phyloP scores from a whole-genome alignment of 352 stramenopile genomes.

The Globisporangium orthogonon region DNA sequence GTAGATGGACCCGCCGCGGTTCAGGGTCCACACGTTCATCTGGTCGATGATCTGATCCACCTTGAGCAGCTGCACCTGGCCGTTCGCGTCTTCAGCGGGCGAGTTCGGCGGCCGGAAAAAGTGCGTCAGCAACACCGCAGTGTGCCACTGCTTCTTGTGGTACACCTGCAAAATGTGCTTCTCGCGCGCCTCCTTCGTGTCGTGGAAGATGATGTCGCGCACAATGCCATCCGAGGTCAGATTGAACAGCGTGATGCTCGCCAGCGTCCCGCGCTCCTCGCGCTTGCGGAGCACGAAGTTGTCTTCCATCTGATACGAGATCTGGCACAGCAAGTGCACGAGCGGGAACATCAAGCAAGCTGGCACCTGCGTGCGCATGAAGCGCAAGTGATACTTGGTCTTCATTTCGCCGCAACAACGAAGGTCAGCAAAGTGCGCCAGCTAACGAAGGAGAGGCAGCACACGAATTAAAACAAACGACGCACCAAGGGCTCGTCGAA shows the following conservation, averaged over 20 bases:
- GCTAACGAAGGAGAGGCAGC: conserved; percentile 2
- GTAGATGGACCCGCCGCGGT: conserved; percentile 82
- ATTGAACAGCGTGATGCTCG: conserved; percentile 81
- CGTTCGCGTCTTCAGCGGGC: conserved; percentile 60
- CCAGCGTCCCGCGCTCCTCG: conserved; percentile 72
- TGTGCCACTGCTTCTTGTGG: conserved; percentile 86
- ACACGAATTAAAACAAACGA: conserved; percentile 1
- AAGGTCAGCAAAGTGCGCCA: neutral
- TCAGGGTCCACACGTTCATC: conserved; percentile 82
- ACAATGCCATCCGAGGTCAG: conserved; percentile 84
- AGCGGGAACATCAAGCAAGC: conserved; percentile 79
- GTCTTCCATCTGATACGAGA: conserved; percentile 86
- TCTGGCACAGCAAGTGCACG: conserved; percentile 80
- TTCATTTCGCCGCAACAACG: conserved; percentile 15
- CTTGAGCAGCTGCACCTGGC: conserved; percentile 79
- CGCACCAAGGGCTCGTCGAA: conserved; percentile 85
- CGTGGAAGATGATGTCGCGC: conserved; percentile 81
- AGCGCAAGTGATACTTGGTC: conserved; percentile 84
- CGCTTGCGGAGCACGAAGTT: conserved; percentile 76
- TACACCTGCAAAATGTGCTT: conserved; percentile 82
- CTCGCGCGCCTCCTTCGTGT: conserved; percentile 81
- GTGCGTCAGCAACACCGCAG: conserved; percentile 74
- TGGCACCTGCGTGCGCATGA: conserved; percentile 73
- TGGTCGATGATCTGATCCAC: conserved; percentile 85
- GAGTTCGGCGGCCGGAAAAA: conserved; percentile 74